phyloP scores from a whole-genome alignment of 495 filamentous ascomycete species.

The Ramalina intermedia region DNA sequence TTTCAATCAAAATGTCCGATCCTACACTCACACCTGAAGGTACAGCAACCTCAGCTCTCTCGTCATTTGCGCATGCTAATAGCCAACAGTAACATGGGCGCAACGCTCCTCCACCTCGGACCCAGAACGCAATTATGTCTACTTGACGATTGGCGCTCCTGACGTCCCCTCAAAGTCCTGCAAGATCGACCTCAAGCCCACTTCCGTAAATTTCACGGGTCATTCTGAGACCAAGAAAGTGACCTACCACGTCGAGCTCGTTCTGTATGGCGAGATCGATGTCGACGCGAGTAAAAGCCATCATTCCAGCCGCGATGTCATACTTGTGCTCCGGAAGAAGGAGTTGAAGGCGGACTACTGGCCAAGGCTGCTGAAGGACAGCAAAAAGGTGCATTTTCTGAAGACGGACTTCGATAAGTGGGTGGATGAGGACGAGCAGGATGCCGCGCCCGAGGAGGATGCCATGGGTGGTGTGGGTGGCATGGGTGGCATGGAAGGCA shows the following conservation, averaged over 20 bases:
- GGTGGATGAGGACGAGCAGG: slow-evolving; percentile 99
- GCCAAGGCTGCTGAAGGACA: slow-evolving; percentile 83
- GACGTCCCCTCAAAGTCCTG: slow-evolving; percentile 58
- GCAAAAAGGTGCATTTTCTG: slow-evolving; percentile 82
- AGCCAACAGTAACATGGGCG: slow-evolving; percentile 73
- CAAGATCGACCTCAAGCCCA: slow-evolving; percentile 67
- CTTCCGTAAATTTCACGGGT: slow-evolving; percentile 66
- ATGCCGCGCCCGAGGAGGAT: slow-evolving; percentile 72
- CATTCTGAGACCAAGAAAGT: slow-evolving; percentile 65
- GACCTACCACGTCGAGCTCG: slow-evolving; percentile 72
- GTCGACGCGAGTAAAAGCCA: slow-evolving; percentile 60
- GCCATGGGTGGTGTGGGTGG: slow-evolving; percentile 51
- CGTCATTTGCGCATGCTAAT: neutral
- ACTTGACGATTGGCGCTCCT: slow-evolving; percentile 73
- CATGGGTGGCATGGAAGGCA: slow-evolving; percentile 43
- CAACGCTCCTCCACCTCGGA: slow-evolving; percentile 81
- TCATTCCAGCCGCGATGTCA: slow-evolving; percentile 71
- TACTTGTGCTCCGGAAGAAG: slow-evolving; percentile 92
- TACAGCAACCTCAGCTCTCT: slow-evolving; percentile 6
- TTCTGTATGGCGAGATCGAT: slow-evolving; percentile 88
- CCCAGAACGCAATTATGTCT: slow-evolving; percentile 76
- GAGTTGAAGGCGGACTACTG: slow-evolving; percentile 81
- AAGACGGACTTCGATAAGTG: slow-evolving; percentile 99
- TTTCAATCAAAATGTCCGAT: slow-evolving; percentile 13
- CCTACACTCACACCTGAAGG: slow-evolving; percentile 19